Conservation (phyloP, 1,284 basidiomycete genomes). For the Phellinidium pouzarii region DNA sequence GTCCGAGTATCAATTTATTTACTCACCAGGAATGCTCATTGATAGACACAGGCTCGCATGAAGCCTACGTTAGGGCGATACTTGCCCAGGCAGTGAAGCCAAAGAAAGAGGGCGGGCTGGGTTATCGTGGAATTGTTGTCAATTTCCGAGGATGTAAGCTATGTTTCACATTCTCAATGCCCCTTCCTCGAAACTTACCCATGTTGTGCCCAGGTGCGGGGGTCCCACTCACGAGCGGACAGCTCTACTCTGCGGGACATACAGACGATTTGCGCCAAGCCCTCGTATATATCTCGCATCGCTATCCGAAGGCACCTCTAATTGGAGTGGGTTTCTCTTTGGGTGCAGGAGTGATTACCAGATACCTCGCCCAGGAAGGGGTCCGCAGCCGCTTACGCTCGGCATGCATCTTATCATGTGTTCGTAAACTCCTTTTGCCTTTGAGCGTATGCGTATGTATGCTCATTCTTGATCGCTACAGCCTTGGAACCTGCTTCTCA, state of each 20-base stretch:
- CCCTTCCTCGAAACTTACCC: constrained; percentile 8
- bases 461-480: constrained; percentile 13
- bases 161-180: constrained; percentile 13
- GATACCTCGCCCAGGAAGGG: constrained; percentile 87
- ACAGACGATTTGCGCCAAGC: constrained; percentile 85
- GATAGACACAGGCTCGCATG: constrained; percentile 64
- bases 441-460: constrained; percentile 13
- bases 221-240: constrained; percentile 72
- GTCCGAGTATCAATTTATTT: constrained; percentile 16
- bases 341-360: constrained; percentile 88
- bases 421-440: constrained; percentile 33
- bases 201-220: constrained; percentile 55
- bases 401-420: constrained; percentile 77
- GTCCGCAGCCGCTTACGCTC: constrained; percentile 68
- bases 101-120: constrained; percentile 70
- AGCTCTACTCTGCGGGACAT: constrained; percentile 82
- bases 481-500: constrained; percentile 12
- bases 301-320: constrained; percentile 77
- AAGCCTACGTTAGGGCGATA: constrained; percentile 82
- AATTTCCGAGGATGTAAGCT: constrained; percentile 85
- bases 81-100: constrained; percentile 66
- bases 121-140: constrained; percentile 82
- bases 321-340: constrained; percentile 91
- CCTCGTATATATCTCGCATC: constrained; percentile 66
- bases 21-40: neutral